Base-by-base conservation (phyloP, 495 filamentous ascomycete species). In the Aspergillus bertholletiae region DNA sequence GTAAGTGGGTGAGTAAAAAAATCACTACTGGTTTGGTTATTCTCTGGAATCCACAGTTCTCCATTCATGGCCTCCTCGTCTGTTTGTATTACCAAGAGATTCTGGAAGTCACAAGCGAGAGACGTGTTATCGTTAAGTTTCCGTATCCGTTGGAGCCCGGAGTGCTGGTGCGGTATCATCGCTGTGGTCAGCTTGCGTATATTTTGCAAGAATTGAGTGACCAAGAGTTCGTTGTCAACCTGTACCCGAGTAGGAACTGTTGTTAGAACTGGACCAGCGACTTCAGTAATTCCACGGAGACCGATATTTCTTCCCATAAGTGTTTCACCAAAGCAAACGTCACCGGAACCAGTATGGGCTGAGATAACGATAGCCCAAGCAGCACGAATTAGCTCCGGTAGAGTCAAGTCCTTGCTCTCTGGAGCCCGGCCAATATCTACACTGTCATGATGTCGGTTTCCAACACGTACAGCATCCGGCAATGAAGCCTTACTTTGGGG, bases 61-160 rank as follows among this genome's bases (percentile, higher is more conserved):
- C 56, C 61, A 44, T 71, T 54, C 13, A 71, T 52, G 3, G 59
- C 46, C 4, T 57, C 60, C 7, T 71, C 67, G 0, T 60, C 69
- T 0, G 77, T 66, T 48, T 86, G 68, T 49, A 88, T 79, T 1
- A 81, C 79, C 5, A 88, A 70, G 7, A 87, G 59, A 58, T 80
- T 88, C 49, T 83, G 77, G 65, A 89, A 82, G 28, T 85, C 81
- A 58, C 85, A 89, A 9, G 83, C 86, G 52, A 57, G 41, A 7
- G 69, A 58, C 0, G 69, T 60, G 52, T 77, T 71, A 5, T 47
- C 53, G 53, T 64, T 70, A 13, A 80, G 56, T 15, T 70, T 65
- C 1, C 67, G 66, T 26, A 79, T 77, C 13, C 66, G 62, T 41
- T 77, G 74, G 0, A 80, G 62, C 24, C 76, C 78, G 13, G 65